Percentiles rank a stretch among this genome's conserved stretches.
phyloP scores from a whole-genome alignment of 2,329 filamentous ascomycete species.

The Cladophialophora bantiana region DNA sequence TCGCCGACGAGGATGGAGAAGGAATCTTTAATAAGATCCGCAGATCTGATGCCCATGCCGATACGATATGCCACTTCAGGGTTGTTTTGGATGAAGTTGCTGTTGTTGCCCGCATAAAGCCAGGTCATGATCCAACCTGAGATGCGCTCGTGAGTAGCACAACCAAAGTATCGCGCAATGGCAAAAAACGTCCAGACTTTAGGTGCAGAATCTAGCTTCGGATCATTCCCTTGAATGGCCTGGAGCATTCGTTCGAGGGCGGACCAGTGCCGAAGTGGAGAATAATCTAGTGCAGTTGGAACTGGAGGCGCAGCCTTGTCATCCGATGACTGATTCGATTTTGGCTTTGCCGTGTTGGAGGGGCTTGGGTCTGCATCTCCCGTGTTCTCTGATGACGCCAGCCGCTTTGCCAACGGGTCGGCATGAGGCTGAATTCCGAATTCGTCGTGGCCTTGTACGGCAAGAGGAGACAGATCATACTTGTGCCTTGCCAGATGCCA shows the following conservation, averaged over 20 bases:
- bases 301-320: background rate
- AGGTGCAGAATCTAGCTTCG: conserved; percentile 68
- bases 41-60: conserved; percentile 51
- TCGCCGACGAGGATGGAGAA: conserved; percentile 71
- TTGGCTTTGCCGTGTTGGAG: background rate
- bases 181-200: conserved; percentile 72
- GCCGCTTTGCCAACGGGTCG: background rate
- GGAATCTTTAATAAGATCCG: conserved; percentile 50
- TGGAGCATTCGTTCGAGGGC: conserved; percentile 69
- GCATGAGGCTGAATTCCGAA: conserved; percentile 32
- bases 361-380: background rate
- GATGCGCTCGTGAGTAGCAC: conserved; percentile 45
- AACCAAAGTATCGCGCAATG: conserved; percentile 65
- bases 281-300: conserved; percentile 61
- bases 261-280: conserved; percentile 66
- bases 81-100: conserved; percentile 67
- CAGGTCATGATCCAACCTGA: conserved; percentile 62
- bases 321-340: background rate
- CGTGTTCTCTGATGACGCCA: background rate
- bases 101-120: conserved; percentile 64
- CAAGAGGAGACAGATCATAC: conserved; percentile 48
- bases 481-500: conserved; percentile 59
- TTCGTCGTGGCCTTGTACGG: conserved; percentile 61
- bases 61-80: conserved; percentile 68
- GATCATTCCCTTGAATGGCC: conserved; percentile 61